Evolutionary conservation across 2,329 filamentous ascomycete genomes (phyloP), one percentile per base, ranked within the genome.

Genomic region (Claviceps sp.): DNA sequence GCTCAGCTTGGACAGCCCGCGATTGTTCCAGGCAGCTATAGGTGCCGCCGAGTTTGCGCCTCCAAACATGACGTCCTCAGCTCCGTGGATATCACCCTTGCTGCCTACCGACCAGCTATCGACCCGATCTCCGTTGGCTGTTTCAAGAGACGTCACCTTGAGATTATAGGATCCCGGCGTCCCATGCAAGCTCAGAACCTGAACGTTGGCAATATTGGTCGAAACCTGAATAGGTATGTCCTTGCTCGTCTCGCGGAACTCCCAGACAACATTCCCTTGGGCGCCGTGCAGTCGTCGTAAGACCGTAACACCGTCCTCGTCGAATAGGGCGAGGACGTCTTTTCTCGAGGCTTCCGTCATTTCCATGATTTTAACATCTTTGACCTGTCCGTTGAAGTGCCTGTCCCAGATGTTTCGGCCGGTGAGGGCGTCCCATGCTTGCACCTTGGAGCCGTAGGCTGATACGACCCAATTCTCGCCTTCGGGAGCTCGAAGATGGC

Each of bases 381-480:
- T 78, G 17, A 85, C 73, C 44, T 64, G 63, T 19, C 77, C 84
- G 6, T 66, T 64, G 53, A 88, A 81, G 47, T 74, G 71, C 43
- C 76, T 75, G 53, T 81, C 80, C 89, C 93, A 98, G 40, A 81
- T 74, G 57, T 87, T 78, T 61, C 85, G 82, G 30, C 93, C 93
- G 60, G 84, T 87, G 48, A 85, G 73, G 39, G 89, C 88, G 68
- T 88, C 85, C 90, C 90, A 97, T 14, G 85, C 80, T 51, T 85
- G 79, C 30, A 96, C 81, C 48, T 78, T 77, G 56, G 74, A 73
- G 16, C 84, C 88, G 40, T 82, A 70, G 1, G 85, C 89, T 58
- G 85, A 85, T 40, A 89, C 77, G 17, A 97, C 72, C 64, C 84
- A 85, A 59, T 85, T 82, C 64, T 91, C 85, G 54, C 84, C 85